These are phyloP conservation scores for Leucocoprinus sp. DNA, from an alignment of 768 basidiomycete species.

Conservation along the genomic window DNA sequence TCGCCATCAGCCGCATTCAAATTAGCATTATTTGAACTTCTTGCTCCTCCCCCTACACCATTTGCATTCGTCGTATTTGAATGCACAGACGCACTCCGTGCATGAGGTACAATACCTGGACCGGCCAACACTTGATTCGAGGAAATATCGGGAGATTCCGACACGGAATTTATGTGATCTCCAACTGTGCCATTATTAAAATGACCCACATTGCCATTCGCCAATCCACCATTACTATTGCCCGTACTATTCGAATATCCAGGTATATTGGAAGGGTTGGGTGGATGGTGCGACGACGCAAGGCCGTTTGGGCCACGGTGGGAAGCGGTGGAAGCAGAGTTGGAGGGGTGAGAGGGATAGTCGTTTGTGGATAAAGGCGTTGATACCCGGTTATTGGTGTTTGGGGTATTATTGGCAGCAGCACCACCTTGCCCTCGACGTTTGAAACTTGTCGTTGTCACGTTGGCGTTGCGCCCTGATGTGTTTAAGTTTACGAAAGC, in stretches of 20 bases:
- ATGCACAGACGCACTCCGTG: conserved; percentile 33
- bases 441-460: conserved; percentile 26
- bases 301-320: conserved; percentile 17
- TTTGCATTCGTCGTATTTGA: conserved; percentile 25
- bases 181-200: conserved; percentile 18
- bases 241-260: conserved; percentile 13
- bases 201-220: conserved; percentile 18
- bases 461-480: conserved; percentile 9
- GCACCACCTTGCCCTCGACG: conserved; percentile 29
- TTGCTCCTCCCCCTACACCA: conserved; percentile 21
- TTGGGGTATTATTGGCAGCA: conserved; percentile 17
- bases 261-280: conserved; percentile 16
- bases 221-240: conserved; percentile 16
- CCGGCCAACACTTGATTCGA: conserved; percentile 58
- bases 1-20: conserved; percentile 1
- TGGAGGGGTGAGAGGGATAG: conserved; percentile 20
- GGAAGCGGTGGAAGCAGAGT: conserved; percentile 24
- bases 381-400: conserved; percentile 30
- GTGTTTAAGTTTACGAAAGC: not conserved
- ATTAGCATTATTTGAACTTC: not conserved
- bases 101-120: conserved; percentile 64
- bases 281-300: conserved; percentile 16
- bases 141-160: conserved; percentile 36
- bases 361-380: conserved; percentile 34
- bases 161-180: conserved; percentile 33